Percentiles rank a stretch among this genome's conserved stretches.
Conservation (phyloP, 345 rosid genomes). For the Eucalyptus cloeziana region DNA sequence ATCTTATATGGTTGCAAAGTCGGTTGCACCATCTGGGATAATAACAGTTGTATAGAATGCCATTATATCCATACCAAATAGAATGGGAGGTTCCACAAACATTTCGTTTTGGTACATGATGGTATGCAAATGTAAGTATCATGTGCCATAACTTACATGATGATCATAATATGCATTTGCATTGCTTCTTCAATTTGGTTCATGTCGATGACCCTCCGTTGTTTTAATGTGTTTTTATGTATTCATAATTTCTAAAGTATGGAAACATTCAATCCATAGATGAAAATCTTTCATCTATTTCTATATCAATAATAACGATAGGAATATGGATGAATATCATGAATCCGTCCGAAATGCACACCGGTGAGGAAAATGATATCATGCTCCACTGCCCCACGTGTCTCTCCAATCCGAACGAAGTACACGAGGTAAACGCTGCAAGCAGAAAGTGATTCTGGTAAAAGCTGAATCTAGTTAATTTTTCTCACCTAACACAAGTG, state of each 20-base stretch:
- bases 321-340: background rate
- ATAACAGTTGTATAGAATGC: background rate
- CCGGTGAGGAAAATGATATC: background rate
- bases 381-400: background rate
- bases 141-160: background rate
- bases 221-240: background rate
- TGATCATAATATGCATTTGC: background rate
- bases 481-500: background rate
- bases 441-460: background rate
- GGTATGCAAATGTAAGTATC: background rate
- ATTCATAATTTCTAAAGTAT: background rate
- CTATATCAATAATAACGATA: background rate
- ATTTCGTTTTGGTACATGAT: background rate
- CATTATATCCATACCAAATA: background rate
- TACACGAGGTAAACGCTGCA: background rate
- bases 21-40: background rate
- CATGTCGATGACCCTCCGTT: background rate
- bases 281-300: background rate
- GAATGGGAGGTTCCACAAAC: background rate
- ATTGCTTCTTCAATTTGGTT: background rate
- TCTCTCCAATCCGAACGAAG: background rate
- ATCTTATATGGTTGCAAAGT: background rate
- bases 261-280: background rate
- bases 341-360: background rate
- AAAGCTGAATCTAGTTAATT: background rate